Conservation (phyloP, 2,329 filamentous ascomycete genomes). For the Aureobasidium leucospermi region DNA sequence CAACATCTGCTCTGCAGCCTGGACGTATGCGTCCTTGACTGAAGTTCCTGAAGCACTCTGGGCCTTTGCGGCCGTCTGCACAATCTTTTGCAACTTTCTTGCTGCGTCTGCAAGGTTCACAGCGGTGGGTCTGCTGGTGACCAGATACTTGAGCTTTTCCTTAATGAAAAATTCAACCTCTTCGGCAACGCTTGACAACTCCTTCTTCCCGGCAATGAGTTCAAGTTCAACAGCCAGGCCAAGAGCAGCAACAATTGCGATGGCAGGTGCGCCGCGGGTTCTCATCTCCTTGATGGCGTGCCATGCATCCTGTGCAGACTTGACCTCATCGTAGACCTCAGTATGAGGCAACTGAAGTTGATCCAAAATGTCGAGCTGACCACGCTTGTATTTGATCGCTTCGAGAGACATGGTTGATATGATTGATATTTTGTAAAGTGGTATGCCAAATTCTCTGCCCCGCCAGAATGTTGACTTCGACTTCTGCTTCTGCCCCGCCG, state of each 20-base stretch:
- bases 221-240: slow-evolving; percentile 79
- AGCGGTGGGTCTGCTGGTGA: slow-evolving; percentile 84
- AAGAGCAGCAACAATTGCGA: slow-evolving; percentile 93
- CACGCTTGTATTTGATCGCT: slow-evolving; percentile 68
- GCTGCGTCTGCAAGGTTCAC: slow-evolving; percentile 93
- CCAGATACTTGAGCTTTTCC: slow-evolving; percentile 74
- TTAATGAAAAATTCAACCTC: slow-evolving; percentile 63
- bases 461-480: background rate
- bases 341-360: slow-evolving; percentile 77
- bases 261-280: slow-evolving; percentile 76
- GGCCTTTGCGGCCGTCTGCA: slow-evolving; percentile 44
- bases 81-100: slow-evolving; percentile 62
- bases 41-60: slow-evolving; percentile 40
- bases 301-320: slow-evolving; percentile 66
- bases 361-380: slow-evolving; percentile 69
- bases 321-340: slow-evolving; percentile 67
- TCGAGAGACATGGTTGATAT: slow-evolving; percentile 50
- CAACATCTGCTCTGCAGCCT: slow-evolving; percentile 78
- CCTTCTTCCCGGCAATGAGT: slow-evolving; percentile 36
- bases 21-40: slow-evolving; percentile 65
- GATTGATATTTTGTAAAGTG: background rate
- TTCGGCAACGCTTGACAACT: slow-evolving; percentile 46
- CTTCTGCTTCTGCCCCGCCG: background rate
- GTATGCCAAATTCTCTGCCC: background rate
- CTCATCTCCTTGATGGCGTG: slow-evolving; percentile 79